Evolutionary conservation across 73 alveolate genomes (phyloP).

Genomic region (Paramecium octaurelia): DNA sequence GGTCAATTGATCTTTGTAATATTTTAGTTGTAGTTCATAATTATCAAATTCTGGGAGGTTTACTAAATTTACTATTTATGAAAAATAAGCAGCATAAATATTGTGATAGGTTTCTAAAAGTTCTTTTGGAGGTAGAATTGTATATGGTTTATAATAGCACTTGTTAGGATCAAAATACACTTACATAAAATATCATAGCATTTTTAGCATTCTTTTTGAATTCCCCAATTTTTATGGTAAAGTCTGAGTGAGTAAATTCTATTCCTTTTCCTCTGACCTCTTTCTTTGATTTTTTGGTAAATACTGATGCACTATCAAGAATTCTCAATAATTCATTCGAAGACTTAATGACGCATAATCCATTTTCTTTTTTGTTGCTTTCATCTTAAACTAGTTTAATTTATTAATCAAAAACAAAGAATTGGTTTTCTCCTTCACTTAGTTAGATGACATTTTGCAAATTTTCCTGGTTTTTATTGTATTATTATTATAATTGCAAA

Average conservation of each 20-base stretch:
- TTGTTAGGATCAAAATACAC: background rate
- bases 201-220: background rate
- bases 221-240: background rate
- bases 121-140: background rate
- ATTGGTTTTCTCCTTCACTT: background rate
- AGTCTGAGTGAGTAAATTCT: background rate
- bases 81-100: background rate
- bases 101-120: background rate
- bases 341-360: background rate
- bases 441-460: background rate
- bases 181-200: background rate
- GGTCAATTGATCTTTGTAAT: background rate
- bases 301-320: background rate
- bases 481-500: background rate
- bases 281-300: background rate
- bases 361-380: background rate
- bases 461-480: background rate
- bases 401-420: background rate
- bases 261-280: background rate
- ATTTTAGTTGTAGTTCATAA: background rate
- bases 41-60: background rate
- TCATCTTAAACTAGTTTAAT: background rate
- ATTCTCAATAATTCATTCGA: background rate
- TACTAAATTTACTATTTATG: background rate
- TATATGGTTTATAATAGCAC: background rate